Conservation (phyloP, 2,329 filamentous ascomycete genomes). For the Neoarthrinium moseri region DNA sequence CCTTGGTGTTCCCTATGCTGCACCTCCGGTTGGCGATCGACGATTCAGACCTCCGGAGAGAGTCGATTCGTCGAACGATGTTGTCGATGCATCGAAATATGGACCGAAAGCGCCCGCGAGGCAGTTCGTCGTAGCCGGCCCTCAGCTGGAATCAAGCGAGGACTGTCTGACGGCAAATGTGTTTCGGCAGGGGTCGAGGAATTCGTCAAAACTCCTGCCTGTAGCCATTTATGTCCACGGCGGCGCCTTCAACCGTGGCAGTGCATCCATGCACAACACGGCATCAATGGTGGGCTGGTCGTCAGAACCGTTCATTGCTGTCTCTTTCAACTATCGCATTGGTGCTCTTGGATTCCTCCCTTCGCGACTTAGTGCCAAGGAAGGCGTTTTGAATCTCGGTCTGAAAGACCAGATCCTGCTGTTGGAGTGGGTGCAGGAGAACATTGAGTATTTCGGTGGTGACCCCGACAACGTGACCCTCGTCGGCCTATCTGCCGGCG, state of each 20-base stretch:
- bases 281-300: constrained; percentile 50
- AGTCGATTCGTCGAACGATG: constrained; percentile 23
- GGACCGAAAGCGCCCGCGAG: constrained; percentile 20
- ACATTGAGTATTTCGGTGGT: constrained; percentile 52
- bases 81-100: constrained; percentile 21
- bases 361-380: constrained; percentile 44
- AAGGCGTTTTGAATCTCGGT: constrained; percentile 57
- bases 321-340: constrained; percentile 52
- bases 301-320: constrained; percentile 41
- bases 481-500: constrained; percentile 48
- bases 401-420: constrained; percentile 49
- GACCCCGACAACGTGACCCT: constrained; percentile 47
- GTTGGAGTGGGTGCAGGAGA: constrained; percentile 54
- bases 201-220: constrained; percentile 20
- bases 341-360: constrained; percentile 62
- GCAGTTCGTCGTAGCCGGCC: constrained; percentile 16
- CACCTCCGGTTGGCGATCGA: constrained; percentile 42
- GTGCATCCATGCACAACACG: constrained; percentile 43
- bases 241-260: constrained; percentile 42
- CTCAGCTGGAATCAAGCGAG: constrained; percentile 19
- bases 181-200: constrained; percentile 17
- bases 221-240: constrained; percentile 44
- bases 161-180: constrained; percentile 26
- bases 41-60: constrained; percentile 39
- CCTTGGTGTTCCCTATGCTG: constrained; percentile 47